Conservation (phyloP, 169 alveolate genomes). For the Eimeria praecox region DNA sequence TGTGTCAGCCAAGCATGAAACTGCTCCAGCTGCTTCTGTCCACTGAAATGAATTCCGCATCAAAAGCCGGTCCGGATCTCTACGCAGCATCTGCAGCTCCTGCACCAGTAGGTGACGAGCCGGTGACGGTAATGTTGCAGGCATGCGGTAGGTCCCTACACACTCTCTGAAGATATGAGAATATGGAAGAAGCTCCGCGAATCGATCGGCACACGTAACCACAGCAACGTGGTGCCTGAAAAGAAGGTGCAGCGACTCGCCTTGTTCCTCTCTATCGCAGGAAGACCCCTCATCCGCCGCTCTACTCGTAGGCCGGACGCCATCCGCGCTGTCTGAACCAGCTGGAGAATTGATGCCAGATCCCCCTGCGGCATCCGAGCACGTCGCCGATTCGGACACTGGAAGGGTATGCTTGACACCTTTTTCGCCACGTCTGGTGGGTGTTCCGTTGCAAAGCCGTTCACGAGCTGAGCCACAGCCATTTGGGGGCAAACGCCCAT, state of each 20-base stretch:
- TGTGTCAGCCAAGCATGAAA: slow-evolving; percentile 28
- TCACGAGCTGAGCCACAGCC: slow-evolving; percentile 11
- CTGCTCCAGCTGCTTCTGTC: slow-evolving; percentile 78
- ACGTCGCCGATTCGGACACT: background rate
- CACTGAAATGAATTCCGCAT: slow-evolving; percentile 77
- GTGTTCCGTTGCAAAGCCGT: slow-evolving; percentile 2
- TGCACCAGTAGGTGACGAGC: slow-evolving; percentile 77
- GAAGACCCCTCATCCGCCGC: background rate
- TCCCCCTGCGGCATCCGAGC: slow-evolving; percentile 10
- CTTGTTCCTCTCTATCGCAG: slow-evolving; percentile 6
- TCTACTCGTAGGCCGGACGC: background rate
- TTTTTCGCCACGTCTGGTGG: slow-evolving; percentile 16
- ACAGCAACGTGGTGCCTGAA: slow-evolving; percentile 64
- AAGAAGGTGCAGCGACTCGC: slow-evolving; percentile 46
- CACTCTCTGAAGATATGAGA: slow-evolving; percentile 75
- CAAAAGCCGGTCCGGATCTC: slow-evolving; percentile 75
- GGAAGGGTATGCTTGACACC: background rate
- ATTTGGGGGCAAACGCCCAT: slow-evolving; percentile 26
- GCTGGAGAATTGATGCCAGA: background rate
- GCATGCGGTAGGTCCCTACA: slow-evolving; percentile 67
- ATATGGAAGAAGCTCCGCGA: slow-evolving; percentile 80
- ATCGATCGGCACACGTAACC: slow-evolving; percentile 61
- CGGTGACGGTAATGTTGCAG: slow-evolving; percentile 55
- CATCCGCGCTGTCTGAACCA: slow-evolving; percentile 17
- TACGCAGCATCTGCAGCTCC: slow-evolving; percentile 72